phyloP scores from a whole-genome alignment of 305 asterid genomes.

The Fraxinus floribunda region DNA sequence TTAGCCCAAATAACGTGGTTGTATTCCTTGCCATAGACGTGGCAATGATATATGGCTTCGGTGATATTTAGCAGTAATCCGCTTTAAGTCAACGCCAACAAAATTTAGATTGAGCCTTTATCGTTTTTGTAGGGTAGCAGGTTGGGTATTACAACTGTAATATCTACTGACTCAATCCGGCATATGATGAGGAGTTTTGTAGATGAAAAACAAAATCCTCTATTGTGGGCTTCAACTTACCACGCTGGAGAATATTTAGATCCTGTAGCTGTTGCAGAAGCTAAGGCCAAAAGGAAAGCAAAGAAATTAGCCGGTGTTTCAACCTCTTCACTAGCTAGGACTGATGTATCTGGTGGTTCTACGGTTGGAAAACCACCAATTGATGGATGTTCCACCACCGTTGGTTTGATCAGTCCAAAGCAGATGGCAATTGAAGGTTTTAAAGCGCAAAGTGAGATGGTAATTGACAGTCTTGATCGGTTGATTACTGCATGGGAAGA shows the following conservation, averaged over 20 bases:
- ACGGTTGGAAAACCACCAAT: conserved; percentile 30
- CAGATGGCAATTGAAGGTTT: conserved; percentile 98
- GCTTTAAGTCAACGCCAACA: background rate
- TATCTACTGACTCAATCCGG: conserved; percentile 95
- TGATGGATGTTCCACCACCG: conserved; percentile 46
- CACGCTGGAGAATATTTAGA: conserved; percentile 97
- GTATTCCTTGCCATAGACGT: conserved; percentile 10
- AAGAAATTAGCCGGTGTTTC: conserved; percentile 63
- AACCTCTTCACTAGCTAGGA: conserved; percentile 45
- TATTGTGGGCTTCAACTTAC: conserved; percentile 99
- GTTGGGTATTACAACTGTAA: conserved; percentile 89
- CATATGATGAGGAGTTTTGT: conserved; percentile 99
- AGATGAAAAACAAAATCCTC: conserved; percentile 81
- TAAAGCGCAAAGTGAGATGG: conserved; percentile 99
- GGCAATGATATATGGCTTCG: background rate
- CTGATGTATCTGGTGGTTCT: conserved; percentile 35
- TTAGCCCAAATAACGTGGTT: background rate
- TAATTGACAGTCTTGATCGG: conserved; percentile 95
- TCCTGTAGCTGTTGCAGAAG: conserved; percentile 91
- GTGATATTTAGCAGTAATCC: background rate
- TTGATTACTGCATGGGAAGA: conserved; percentile 96
- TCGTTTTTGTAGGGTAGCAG: conserved; percentile 78
- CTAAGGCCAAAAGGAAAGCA: conserved; percentile 81
- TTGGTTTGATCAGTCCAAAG: conserved; percentile 66
- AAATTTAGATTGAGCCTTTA: background rate